Conservation (phyloP, 352 stramenopile genomes). For the Phytophthora hybrid region DNA sequence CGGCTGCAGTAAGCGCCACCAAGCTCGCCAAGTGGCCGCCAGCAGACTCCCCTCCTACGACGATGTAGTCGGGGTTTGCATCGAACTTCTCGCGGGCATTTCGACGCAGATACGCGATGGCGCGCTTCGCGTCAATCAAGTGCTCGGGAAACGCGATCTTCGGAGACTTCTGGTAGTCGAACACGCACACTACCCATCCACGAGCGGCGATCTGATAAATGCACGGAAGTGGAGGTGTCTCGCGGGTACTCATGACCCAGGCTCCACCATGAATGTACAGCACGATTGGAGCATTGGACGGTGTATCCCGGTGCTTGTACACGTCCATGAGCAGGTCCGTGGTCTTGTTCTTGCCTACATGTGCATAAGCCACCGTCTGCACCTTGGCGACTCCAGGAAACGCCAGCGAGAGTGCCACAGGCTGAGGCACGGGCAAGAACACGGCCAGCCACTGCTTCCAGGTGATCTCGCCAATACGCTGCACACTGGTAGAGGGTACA, state of each 20-base stretch:
- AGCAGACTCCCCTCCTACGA: slow-evolving; percentile 73
- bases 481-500: slow-evolving; percentile 39
- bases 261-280: slow-evolving; percentile 85
- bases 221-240: slow-evolving; percentile 55
- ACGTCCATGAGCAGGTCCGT: slow-evolving; percentile 76
- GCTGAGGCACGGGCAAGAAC: slow-evolving; percentile 65
- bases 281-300: slow-evolving; percentile 71
- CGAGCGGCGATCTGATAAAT: slow-evolving; percentile 66
- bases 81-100: slow-evolving; percentile 55
- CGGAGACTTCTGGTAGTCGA: slow-evolving; percentile 81
- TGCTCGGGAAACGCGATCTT: slow-evolving; percentile 74
- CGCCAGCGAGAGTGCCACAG: slow-evolving; percentile 54
- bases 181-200: slow-evolving; percentile 78
- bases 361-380: slow-evolving; percentile 66
- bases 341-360: slow-evolving; percentile 73
- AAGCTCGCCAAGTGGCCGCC: slow-evolving; percentile 77
- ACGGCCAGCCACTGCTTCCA: slow-evolving; percentile 65
- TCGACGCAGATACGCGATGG: slow-evolving; percentile 70
- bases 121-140: slow-evolving; percentile 76
- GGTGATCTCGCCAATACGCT: slow-evolving; percentile 56
- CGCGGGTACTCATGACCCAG: slow-evolving; percentile 71
- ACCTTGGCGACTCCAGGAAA: slow-evolving; percentile 63
- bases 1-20: slow-evolving; percentile 65
- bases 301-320: slow-evolving; percentile 63
- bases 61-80: slow-evolving; percentile 72